Base-by-base conservation (phyloP, 106 monocot species). In the Dendrobium huoshanense region DNA sequence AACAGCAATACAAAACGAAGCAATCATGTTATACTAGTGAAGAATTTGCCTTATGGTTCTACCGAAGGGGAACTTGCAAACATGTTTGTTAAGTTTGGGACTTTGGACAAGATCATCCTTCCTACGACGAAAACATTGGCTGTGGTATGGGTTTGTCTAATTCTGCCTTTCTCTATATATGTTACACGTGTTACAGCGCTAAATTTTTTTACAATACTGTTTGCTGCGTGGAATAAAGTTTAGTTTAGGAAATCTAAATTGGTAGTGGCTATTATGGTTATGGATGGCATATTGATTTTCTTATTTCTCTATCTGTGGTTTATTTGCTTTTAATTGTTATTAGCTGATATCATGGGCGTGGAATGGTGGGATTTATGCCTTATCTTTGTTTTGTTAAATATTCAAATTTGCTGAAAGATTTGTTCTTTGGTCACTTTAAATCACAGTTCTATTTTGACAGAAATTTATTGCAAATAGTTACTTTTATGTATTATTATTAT, bases 81-180 rank as follows among this genome's bases (percentile, higher is more conserved):
- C 20, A 95, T 98, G 92, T 98, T 98, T 88, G 91, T 87, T 33
- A 92, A 88, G 79, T 95, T 84, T 87, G 98, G 98, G 41, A 98
- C 85, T 74, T 31, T 98, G 76, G 95, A 98, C n/a, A 95, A 89
- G 76, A 81, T 98, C 33, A 87, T 98, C 80, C 92, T 98, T 67
- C 98, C 98, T 29, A 87, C 98, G 77, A 92, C 95, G 37, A 89
- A 90, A 91, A 83, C 88, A 79, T 81, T 98, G 83, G 98, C 98
- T 74, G 77, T 98, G 98, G 98, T 98, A 95, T 84, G 82, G 27
- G 2, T 61, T 37, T 24, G 19, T 48, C 33, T 17, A 24, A 10
- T 73, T 13, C 51, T 16, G 10, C 51, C 42, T 41, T 56, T 82
- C 9, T 27, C 72, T 72, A 33, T 72, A 15, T 15, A 16, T 17